phyloP scores from a whole-genome alignment of 73 alveolate genomes.

The Durusdinium trenchii region DNA sequence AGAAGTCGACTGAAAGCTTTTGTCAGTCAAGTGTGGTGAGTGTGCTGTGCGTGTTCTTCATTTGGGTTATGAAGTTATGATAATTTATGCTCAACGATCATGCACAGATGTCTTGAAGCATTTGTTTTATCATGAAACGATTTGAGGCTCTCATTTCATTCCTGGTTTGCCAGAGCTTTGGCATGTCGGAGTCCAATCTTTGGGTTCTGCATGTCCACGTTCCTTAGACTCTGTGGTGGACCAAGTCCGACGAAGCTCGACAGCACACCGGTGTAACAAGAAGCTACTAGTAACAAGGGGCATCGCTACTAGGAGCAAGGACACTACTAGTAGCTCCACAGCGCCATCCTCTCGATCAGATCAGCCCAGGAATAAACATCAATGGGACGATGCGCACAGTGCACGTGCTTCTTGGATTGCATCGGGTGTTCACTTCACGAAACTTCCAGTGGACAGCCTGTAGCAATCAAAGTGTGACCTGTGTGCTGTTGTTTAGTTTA shows the following conservation, averaged over 20 bases:
- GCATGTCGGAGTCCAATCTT: slow-evolving; percentile 46
- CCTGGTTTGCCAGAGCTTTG: slow-evolving; percentile 71
- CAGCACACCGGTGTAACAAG: not conserved
- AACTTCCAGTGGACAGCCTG: no score
- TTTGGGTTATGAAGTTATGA: no score
- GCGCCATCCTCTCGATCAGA: not conserved
- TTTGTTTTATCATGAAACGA: no score
- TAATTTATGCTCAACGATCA: no score
- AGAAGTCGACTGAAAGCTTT: no score
- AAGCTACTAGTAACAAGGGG: not conserved
- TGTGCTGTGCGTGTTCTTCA: not conserved
- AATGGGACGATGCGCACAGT: slow-evolving; percentile 35
- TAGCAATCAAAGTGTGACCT: no score
- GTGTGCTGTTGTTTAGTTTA: no score
- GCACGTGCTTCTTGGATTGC: slow-evolving; percentile 45
- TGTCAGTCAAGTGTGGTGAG: no score
- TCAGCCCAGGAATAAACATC: slow-evolving; percentile 35
- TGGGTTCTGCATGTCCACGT: slow-evolving; percentile 68
- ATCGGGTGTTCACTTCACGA: no score
- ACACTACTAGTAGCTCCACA: not conserved
- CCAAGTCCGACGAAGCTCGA: slow-evolving; percentile 1
- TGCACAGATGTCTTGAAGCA: no score
- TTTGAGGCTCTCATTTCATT: not conserved
- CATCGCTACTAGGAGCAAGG: not conserved
- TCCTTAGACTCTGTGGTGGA: slow-evolving; percentile 17